Evolutionary conservation across 2,329 filamentous ascomycete genomes (phyloP), one percentile per base, ranked within the genome.

Genomic region (Didymella sp.): DNA sequence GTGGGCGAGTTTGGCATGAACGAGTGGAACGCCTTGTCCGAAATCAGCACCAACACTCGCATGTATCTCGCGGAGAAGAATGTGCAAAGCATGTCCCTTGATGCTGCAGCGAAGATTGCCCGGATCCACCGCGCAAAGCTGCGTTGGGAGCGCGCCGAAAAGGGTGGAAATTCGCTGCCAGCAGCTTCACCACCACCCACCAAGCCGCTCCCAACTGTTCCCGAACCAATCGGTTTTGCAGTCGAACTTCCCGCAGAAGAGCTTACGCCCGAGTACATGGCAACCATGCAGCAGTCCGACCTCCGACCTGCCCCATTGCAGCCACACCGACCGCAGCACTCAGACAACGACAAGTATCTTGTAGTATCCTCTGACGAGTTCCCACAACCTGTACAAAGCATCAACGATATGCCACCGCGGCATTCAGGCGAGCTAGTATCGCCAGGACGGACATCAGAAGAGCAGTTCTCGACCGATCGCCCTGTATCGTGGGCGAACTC

Each of bases 1-100:
- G 93, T 98, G 3, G 93, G 94, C 50, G 95, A 98, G 72, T 98
- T 97, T 74, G 94, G 91, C 48, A 98, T 99, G 92, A 99, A 98
- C 73, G 95, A 98, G 74, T 99, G 95, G 95, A 86, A 91, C 68
- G 87, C 93, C 3, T 80, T 98, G n/a, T 89, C 91, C 24, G 94
- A 97, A 49, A 98, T 99, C 78, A 96, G 91, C 79, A 97, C 92
- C 13, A 89, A 89, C 72, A 99, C 95, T 0, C 85, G 91, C 64
- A 86, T 89, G 61, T 99, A 98, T 73, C 84, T 99, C 50, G 80
- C 83, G 7, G 88, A 88, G 59, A 82, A 84, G 11, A 87, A 87
- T 0, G 89, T 96, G 56, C 90, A 96, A 73, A 84, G 80, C 65
- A 90, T 92, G 84, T 91, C 91, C 6, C 81, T 89, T 50, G 85